Conservation (phyloP, 78 protist genomes). For the Diacronema lutheri region DNA sequence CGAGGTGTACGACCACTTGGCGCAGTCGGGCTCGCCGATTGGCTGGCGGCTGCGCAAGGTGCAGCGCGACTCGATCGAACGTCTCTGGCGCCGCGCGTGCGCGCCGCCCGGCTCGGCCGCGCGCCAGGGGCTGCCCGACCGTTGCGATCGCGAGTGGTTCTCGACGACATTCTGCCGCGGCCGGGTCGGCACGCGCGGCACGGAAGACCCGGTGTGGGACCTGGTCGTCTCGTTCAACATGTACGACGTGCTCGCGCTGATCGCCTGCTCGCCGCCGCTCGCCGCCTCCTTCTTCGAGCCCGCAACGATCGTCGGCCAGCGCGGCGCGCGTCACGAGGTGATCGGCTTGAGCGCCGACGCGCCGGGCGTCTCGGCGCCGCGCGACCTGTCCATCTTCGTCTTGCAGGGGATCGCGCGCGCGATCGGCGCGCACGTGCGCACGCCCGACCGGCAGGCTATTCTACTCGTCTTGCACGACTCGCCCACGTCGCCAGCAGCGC, state of each 20-base stretch:
- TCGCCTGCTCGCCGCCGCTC: not conserved
- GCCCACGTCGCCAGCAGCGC: too few species aligned
- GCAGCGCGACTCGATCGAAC: not conserved
- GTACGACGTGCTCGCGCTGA: not conserved
- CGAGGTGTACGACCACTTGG: not conserved
- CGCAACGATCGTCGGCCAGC: too few species aligned
- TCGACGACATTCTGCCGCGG: not conserved
- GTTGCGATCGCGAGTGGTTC: not conserved
- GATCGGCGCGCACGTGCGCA: too few species aligned
- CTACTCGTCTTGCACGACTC: too few species aligned
- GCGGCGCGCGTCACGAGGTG: too few species aligned
- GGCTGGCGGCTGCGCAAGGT: slow-evolving; percentile 6
- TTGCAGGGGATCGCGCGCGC: too few species aligned
- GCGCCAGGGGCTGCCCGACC: not conserved
- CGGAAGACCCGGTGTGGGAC: not conserved
- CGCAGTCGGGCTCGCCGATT: not conserved
- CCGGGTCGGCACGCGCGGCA: not conserved
- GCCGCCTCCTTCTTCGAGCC: too few species aligned
- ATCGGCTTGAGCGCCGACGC: too few species aligned
- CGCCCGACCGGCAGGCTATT: too few species aligned
- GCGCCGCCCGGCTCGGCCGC: not conserved
- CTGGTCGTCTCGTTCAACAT: too few species aligned
- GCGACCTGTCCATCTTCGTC: too few species aligned
- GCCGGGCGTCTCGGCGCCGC: too few species aligned
- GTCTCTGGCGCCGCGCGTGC: not conserved